Conservation (phyloP, 257 asterid species). For the Jacaranda mimosifolia region DNA sequence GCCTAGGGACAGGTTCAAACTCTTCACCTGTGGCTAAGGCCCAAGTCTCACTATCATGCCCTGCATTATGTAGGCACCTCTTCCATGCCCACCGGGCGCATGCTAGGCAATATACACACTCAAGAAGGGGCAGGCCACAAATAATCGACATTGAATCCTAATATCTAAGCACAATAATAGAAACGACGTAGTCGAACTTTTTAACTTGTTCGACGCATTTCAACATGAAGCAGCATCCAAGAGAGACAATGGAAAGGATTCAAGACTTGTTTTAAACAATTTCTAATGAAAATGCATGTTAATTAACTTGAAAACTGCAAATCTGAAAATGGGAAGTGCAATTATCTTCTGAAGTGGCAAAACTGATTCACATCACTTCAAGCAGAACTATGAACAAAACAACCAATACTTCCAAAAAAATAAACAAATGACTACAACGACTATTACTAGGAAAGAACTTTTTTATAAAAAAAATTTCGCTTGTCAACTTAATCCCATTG, state of each 20-base stretch:
- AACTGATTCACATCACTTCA: slow-evolving; percentile 7
- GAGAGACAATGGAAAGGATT: background rate
- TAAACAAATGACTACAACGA: background rate
- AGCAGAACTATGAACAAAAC: background rate
- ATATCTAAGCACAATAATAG: slow-evolving; percentile 30
- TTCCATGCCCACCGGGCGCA: slow-evolving; percentile 91
- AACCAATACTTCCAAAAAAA: background rate
- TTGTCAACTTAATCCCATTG: background rate
- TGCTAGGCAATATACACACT: slow-evolving; percentile 77
- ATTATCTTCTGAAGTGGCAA: background rate
- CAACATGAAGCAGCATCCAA: slow-evolving; percentile 1
- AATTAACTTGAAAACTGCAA: background rate
- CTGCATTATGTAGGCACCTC: slow-evolving; percentile 79
- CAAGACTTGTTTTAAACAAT: background rate
- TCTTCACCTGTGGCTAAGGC: slow-evolving; percentile 69
- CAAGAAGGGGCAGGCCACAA: slow-evolving; percentile 82
- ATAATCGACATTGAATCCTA: slow-evolving; percentile 67
- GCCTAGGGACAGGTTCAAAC: slow-evolving; percentile 84
- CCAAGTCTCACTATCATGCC: slow-evolving; percentile 82
- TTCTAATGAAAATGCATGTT: background rate
- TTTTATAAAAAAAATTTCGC: background rate
- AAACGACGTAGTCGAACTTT: background rate
- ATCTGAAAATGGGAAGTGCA: background rate
- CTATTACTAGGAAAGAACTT: background rate
- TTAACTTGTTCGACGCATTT: slow-evolving; percentile 14